Evolutionary conservation across 2,329 filamentous ascomycete species (phyloP).

Genomic region (Aspergillus terreus): DNA sequence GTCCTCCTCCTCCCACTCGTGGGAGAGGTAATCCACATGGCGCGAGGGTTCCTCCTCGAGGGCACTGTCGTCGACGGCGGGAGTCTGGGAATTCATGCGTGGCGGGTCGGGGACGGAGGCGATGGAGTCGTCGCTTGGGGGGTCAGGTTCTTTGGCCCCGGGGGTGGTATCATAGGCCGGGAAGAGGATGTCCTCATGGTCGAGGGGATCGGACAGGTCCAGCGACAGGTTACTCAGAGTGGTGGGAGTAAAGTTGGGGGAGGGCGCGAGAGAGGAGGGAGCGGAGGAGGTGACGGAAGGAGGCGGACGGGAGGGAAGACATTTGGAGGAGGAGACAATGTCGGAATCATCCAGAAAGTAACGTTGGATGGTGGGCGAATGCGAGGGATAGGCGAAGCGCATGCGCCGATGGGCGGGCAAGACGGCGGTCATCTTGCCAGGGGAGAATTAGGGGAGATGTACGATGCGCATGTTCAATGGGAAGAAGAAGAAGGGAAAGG

Average conservation of each 20-base stretch:
- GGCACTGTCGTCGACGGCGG: constrained; percentile 75
- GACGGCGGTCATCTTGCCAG: constrained; percentile 32
- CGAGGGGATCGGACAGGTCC: constrained; percentile 21
- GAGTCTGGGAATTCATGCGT: constrained; percentile 54
- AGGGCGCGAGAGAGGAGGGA: constrained; percentile 36
- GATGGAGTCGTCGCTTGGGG: constrained; percentile 19
- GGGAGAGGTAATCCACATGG: constrained; percentile 92
- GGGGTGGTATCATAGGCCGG: constrained; percentile 44
- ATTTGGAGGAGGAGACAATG: constrained; percentile 14
- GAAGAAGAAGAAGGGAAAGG: neutral
- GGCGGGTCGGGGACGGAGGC: constrained; percentile 41
- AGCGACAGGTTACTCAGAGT: constrained; percentile 27
- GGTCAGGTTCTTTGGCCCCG: constrained; percentile 41
- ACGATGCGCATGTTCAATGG: neutral
- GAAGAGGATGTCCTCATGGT: constrained; percentile 39
- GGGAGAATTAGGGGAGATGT: neutral
- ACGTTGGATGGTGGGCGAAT: constrained; percentile 28
- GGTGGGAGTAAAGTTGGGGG: constrained; percentile 32
- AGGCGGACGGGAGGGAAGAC: constrained; percentile 19
- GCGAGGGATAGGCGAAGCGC: constrained; percentile 28
- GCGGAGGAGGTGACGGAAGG: constrained; percentile 24
- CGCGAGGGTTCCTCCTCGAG: constrained; percentile 71
- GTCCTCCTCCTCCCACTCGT: constrained; percentile 91
- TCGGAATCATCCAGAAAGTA: constrained; percentile 27
- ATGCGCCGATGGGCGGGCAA: constrained; percentile 26